Conservation (phyloP, 2,329 filamentous ascomycete species). For the Calonectria ilicicola region DNA sequence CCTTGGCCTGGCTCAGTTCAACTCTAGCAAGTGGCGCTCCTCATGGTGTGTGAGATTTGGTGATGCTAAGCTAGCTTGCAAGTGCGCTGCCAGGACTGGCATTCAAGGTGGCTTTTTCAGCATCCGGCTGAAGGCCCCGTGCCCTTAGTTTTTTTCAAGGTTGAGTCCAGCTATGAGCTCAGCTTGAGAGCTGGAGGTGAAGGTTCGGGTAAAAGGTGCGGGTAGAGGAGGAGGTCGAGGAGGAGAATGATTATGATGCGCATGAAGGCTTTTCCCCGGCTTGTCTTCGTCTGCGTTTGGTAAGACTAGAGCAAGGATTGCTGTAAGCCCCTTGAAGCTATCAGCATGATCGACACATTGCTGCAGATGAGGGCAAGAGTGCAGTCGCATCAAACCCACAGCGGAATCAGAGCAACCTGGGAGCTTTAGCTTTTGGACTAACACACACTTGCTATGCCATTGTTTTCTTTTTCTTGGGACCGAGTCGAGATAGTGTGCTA, state of each 20-base stretch:
- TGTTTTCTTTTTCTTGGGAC: neutral
- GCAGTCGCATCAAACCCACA: neutral
- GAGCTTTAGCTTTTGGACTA: neutral
- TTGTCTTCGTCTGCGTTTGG: neutral
- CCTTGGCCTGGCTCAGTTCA: conserved; percentile 11
- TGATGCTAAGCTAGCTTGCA: neutral
- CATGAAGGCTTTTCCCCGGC: neutral
- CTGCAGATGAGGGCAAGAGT: neutral
- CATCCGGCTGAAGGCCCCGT: conserved; percentile 7
- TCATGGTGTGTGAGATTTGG: conserved; percentile 7
- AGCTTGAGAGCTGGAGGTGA: too few relatives aligned
- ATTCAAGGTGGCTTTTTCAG: neutral
- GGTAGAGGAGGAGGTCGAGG: neutral
- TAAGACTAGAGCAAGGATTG: neutral
- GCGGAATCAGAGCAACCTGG: neutral
- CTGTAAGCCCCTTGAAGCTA: neutral
- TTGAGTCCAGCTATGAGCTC: neutral
- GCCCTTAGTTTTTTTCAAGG: neutral
- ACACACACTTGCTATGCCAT: neutral
- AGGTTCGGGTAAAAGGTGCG: too few relatives aligned
- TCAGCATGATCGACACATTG: neutral
- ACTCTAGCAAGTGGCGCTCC: conserved; percentile 12
- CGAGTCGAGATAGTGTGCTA: neutral
- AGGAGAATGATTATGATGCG: neutral
- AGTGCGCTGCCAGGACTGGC: neutral